Evolutionary conservation across 768 basidiomycete genomes (phyloP), one percentile per base, ranked within the genome.

Genomic region (Boletus rubropictus): DNA sequence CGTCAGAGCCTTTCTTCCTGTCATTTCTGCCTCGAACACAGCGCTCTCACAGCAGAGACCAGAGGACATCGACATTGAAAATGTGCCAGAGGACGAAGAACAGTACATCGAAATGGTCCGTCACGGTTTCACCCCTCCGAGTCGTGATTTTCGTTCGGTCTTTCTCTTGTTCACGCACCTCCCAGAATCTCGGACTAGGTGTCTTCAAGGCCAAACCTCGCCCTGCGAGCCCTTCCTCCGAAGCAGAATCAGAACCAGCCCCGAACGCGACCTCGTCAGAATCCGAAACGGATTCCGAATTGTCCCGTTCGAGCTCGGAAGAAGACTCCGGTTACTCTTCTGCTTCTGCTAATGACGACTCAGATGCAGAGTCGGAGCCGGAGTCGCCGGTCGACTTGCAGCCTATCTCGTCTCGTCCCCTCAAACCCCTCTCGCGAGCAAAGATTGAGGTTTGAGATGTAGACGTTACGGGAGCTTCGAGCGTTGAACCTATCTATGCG

Each of bases 21-120:
- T 78, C 53, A 68, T 87, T 15, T 76, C 80, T 39, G 81, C 80
- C 11, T 82, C 84, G 3, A 87, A 86, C 54, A 72, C 71, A 2
- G 61, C 73, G 1, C 72, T 87, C 15, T 56, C 71, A 3, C 68
- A 72, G 32, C 61, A 64, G 33, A 73, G 81, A 49, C 82, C 81
- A 1, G 58, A 62, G 15, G 82, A 79, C 54, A 68, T 87, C n/a
- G 79, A 87, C 56, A 85, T 89, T 33, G 86, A 89, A 62, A 72
- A 82, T 47, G 54, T 87, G 20, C 65, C 68, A 7, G 70, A 67
- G 18, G 68, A 67, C n/a, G 70, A 69, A 42, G 71, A 69, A 1
- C 72, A 65, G 48, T 78, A 83, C 58, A 81, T 87, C 53, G 77
- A 86, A 61, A 85, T 86, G 82, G 83, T 80, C 67, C 57, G 51